Evolutionary conservation across 805 yeast species (phyloP).

Genomic region (Metschnikowia chrysomelidarum): DNA sequence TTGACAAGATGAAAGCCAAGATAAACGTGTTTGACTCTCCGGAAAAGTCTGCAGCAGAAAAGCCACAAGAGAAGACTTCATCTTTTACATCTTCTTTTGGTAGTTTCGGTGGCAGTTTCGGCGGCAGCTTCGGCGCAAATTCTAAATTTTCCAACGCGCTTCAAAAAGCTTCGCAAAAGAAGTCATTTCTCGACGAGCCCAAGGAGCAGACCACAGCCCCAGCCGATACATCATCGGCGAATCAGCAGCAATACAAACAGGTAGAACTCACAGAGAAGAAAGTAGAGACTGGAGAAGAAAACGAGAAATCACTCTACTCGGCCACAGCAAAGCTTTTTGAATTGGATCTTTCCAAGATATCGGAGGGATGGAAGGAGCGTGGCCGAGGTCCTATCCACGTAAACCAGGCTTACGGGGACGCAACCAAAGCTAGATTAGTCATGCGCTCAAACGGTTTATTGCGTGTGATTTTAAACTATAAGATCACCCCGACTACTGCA

Average conservation of each 20-base stretch:
- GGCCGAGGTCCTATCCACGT: conserved; percentile 89
- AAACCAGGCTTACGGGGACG: conserved; percentile 45
- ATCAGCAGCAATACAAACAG: conserved; percentile 45
- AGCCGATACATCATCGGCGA: conserved; percentile 20
- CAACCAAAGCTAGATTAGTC: conserved; percentile 60
- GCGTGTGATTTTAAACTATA: conserved; percentile 76
- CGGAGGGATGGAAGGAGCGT: conserved; percentile 92
- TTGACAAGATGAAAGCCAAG: conserved; percentile 25
- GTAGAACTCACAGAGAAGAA: conserved; percentile 58
- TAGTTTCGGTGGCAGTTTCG: conserved; percentile 14
- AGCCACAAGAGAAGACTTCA: not conserved
- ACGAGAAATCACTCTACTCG: conserved; percentile 65
- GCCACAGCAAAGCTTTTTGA: conserved; percentile 78
- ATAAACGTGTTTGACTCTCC: conserved; percentile 26
- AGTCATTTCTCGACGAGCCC: conserved; percentile 56
- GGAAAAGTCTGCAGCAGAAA: conserved; percentile 1
- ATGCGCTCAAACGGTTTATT: conserved; percentile 90
- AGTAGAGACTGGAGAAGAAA: conserved; percentile 86
- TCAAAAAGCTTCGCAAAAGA: conserved; percentile 47
- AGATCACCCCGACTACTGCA: conserved; percentile 60
- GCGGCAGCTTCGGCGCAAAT: conserved; percentile 43
- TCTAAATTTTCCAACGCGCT: conserved; percentile 55
- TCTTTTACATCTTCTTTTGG: conserved; percentile 14
- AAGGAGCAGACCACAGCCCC: conserved; percentile 21
- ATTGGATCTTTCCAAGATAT: conserved; percentile 60